These are phyloP conservation scores for Aureoboletus auriporus DNA, from an alignment of 768 basidiomycete genomes.

Conservation along the genomic window DNA sequence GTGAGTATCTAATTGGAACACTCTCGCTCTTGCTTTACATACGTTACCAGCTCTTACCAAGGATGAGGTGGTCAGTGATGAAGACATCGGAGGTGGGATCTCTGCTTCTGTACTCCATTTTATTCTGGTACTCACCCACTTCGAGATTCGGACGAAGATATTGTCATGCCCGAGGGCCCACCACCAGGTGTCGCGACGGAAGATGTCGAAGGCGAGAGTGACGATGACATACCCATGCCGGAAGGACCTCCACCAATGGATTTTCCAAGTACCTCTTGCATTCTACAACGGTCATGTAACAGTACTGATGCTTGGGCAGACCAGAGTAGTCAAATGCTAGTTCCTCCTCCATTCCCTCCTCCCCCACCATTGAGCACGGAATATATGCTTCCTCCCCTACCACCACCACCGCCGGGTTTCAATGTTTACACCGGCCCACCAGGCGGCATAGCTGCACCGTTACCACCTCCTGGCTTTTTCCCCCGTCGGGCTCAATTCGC, in stretches of 20 bases:
- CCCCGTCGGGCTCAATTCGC: slow-evolving; percentile 48
- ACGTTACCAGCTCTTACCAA: slow-evolving; percentile 48
- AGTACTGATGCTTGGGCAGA: slow-evolving; percentile 7
- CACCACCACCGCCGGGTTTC: slow-evolving; percentile 11
- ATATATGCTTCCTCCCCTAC: slow-evolving; percentile 15
- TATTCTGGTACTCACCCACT: background rate
- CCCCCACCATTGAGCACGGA: slow-evolving; percentile 17
- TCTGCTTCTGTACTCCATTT: background rate
- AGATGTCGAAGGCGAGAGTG: slow-evolving; percentile 48
- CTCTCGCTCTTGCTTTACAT: background rate
- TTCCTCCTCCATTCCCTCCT: slow-evolving; percentile 19
- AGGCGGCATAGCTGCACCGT: slow-evolving; percentile 27
- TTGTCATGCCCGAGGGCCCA: slow-evolving; percentile 57
- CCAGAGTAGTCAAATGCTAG: slow-evolving; percentile 2
- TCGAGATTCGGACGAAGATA: slow-evolving; percentile 48
- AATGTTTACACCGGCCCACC: slow-evolving; percentile 6
- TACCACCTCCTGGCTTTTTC: slow-evolving; percentile 66
- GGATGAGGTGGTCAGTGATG: slow-evolving; percentile 62
- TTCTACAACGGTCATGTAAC: background rate
- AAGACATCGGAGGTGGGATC: slow-evolving; percentile 45
- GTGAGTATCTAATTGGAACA: slow-evolving; percentile 43
- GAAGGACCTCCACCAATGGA: slow-evolving; percentile 64
- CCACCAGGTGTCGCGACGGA: slow-evolving; percentile 45
- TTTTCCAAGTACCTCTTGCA: slow-evolving; percentile 14
- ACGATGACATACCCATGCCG: slow-evolving; percentile 89